Evolutionary conservation across 495 filamentous ascomycete species (phyloP).

Genomic region (Penicillium tannophilum): DNA sequence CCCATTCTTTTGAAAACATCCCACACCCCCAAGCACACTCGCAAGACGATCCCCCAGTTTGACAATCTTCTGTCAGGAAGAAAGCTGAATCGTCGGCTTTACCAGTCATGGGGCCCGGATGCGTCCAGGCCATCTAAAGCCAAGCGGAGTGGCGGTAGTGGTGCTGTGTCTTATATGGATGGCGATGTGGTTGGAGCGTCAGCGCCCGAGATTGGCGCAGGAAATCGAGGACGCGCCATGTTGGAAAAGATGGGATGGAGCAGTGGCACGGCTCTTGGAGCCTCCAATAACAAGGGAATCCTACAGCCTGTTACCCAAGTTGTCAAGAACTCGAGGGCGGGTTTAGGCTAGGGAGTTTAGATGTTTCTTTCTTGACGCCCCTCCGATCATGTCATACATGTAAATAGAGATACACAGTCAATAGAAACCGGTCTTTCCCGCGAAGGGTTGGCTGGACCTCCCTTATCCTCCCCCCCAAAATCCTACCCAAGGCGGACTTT

Average conservation of each 20-base stretch:
- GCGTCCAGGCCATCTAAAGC: constrained; percentile 24
- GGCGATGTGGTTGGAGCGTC: constrained; percentile 87
- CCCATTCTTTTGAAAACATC: constrained; percentile 76
- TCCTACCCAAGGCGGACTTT: not conserved
- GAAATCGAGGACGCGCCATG: constrained; percentile 85
- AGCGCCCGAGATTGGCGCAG: constrained; percentile 79
- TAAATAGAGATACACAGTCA: not conserved
- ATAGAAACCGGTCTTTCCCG: not conserved
- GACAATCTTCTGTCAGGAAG: constrained; percentile 37
- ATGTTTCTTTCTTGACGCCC: not conserved
- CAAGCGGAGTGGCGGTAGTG: constrained; percentile 40
- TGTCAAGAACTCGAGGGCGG: constrained; percentile 82
- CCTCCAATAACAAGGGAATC: constrained; percentile 83
- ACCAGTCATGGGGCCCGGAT: constrained; percentile 31
- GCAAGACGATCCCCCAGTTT: constrained; percentile 41
- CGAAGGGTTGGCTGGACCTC: not conserved
- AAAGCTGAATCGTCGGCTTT: constrained; percentile 38
- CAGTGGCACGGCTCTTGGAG: constrained; percentile 83
- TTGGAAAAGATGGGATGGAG: constrained; percentile 98
- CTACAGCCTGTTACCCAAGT: constrained; percentile 83
- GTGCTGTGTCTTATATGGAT: constrained; percentile 66
- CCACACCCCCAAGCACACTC: constrained; percentile 56
- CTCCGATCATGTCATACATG: not conserved
- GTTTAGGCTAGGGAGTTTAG: constrained; percentile 63
- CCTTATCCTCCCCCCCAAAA: not conserved